phyloP scores from a whole-genome alignment of 306 rosid genomes.

The Myrica gale region DNA sequence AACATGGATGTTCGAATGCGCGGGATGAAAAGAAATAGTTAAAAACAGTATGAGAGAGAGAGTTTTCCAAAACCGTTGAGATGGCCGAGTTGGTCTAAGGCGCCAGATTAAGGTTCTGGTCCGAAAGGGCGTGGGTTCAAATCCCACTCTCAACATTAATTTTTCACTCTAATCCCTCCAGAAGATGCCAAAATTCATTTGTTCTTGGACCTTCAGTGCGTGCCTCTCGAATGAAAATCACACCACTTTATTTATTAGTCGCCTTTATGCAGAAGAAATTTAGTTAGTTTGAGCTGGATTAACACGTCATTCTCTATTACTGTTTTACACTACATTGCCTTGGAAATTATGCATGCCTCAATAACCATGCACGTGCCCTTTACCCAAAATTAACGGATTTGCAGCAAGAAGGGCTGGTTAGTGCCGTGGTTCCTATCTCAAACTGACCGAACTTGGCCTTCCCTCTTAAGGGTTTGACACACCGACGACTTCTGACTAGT shows the following conservation, averaged over 20 bases:
- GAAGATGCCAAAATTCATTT: too few relatives aligned
- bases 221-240: too few relatives aligned
- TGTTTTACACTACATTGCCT: neutral
- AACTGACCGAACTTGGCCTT: neutral
- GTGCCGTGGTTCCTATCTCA: neutral
- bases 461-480: neutral
- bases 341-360: neutral
- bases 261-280: too few relatives aligned
- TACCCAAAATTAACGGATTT: too few relatives aligned
- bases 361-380: neutral
- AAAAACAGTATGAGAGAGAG: neutral
- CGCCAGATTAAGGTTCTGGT: constrained; percentile 18
- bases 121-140: constrained; percentile 33
- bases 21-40: accelerated
- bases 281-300: too few relatives aligned
- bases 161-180: too few relatives aligned
- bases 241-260: too few relatives aligned
- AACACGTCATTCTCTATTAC: neutral
- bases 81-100: too few relatives aligned
- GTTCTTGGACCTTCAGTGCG: too few relatives aligned
- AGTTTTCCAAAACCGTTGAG: constrained; percentile 11
- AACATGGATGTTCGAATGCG: accelerated
- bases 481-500: too few relatives aligned
- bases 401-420: too few relatives aligned
- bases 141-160: constrained; percentile 28